These are phyloP conservation scores for Coniochaeta hoffmannii DNA, from an alignment of 2,329 filamentous ascomycete genomes.

Conservation along the genomic window DNA sequence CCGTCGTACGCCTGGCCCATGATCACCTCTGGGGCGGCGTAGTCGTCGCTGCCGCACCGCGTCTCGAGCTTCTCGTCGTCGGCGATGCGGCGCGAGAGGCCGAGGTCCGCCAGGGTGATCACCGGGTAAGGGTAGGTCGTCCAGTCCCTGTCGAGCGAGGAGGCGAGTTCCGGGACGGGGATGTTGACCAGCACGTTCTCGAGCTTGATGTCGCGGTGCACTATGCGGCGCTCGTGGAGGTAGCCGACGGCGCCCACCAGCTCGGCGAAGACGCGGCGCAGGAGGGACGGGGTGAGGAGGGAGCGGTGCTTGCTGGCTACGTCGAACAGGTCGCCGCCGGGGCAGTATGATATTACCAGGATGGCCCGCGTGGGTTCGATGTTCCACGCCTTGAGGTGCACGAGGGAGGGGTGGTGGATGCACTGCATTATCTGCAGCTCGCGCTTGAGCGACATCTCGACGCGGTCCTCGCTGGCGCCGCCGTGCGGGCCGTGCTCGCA, in stretches of 20 bases:
- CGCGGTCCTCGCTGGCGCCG: slow-evolving; percentile 83
- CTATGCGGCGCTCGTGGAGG: slow-evolving; percentile 77
- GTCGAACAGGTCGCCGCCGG: slow-evolving; percentile 92
- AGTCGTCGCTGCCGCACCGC: slow-evolving; percentile 92
- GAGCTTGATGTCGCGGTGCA: slow-evolving; percentile 95
- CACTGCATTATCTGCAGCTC: slow-evolving; percentile 90
- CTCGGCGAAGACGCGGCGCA: slow-evolving; percentile 85
- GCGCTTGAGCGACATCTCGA: slow-evolving; percentile 88
- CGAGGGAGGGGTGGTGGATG: slow-evolving; percentile 81
- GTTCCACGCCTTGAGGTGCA: slow-evolving; percentile 87
- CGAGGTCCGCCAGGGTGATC: slow-evolving; percentile 84
- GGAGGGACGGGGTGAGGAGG: slow-evolving; percentile 58
- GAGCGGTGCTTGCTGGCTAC: slow-evolving; percentile 68
- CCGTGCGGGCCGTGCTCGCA: slow-evolving; percentile 92
- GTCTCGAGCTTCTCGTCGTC: slow-evolving; percentile 87
- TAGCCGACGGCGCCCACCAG: slow-evolving; percentile 79
- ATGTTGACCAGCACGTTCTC: slow-evolving; percentile 93
- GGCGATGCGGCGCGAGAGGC: slow-evolving; percentile 77
- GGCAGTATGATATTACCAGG: slow-evolving; percentile 83
- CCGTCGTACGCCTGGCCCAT: slow-evolving; percentile 95
- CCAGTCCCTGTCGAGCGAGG: slow-evolving; percentile 49
- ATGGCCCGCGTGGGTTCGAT: slow-evolving; percentile 77
- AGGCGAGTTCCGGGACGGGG: slow-evolving; percentile 58
- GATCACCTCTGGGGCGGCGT: slow-evolving; percentile 91
- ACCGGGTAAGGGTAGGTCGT: slow-evolving; percentile 71